Conservation (phyloP, 352 stramenopile genomes). For the Globisporangium megalacanthum region DNA sequence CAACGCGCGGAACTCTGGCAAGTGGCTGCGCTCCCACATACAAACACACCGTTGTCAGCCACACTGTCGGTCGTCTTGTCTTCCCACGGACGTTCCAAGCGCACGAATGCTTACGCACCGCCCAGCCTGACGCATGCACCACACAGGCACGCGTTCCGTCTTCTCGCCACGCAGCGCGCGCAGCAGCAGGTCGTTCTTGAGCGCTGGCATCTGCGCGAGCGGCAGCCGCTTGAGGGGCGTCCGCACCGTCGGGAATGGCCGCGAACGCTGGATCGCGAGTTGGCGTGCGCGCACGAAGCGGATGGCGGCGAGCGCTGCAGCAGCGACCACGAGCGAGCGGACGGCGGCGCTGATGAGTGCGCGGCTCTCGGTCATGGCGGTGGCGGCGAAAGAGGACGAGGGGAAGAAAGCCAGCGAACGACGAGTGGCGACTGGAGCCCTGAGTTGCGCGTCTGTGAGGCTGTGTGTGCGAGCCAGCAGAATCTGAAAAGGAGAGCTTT, state of each 20-base stretch:
- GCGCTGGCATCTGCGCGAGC: slow-evolving; percentile 62
- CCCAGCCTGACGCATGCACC: slow-evolving; percentile 97
- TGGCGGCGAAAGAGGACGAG: not conserved
- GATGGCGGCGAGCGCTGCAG: slow-evolving; percentile 53
- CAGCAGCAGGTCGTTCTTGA: slow-evolving; percentile 89
- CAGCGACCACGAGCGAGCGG: slow-evolving; percentile 22
- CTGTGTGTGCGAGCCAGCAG: not conserved
- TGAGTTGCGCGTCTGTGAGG: not conserved
- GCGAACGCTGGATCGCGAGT: slow-evolving; percentile 27
- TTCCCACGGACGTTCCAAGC: not conserved
- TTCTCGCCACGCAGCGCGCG: slow-evolving; percentile 81
- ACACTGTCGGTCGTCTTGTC: not conserved
- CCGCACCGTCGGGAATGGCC: slow-evolving; percentile 58
- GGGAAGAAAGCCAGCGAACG: not conserved
- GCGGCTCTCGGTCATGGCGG: slow-evolving; percentile 12
- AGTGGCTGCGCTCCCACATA: slow-evolving; percentile 34
- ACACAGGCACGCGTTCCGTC: slow-evolving; percentile 92
- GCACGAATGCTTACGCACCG: slow-evolving; percentile 47
- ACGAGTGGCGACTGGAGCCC: not conserved
- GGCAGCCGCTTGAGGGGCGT: slow-evolving; percentile 69
- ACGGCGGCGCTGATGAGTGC: slow-evolving; percentile 7
- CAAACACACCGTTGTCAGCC: not conserved
- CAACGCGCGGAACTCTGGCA: slow-evolving; percentile 85
- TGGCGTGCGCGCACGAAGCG: slow-evolving; percentile 56
- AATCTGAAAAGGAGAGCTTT: not conserved